Percentiles rank a stretch among this genome's conserved stretches.
These are phyloP conservation scores for Caryopteris hybrid DNA, from an alignment of 305 asterid species.

Conservation along the genomic window DNA sequence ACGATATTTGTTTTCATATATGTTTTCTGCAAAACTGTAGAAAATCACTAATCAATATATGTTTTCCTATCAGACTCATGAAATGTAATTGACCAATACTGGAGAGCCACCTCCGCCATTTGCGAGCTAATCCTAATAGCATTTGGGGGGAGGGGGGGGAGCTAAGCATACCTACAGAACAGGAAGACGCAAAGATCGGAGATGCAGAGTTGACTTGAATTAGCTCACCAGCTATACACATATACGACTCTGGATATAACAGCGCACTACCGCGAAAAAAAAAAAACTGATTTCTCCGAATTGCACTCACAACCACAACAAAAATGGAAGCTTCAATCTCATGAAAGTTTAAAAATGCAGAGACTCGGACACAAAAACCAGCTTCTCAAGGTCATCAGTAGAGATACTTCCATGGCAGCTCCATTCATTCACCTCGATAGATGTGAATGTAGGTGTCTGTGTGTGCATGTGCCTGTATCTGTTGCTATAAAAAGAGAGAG, in stretches of 20 bases:
- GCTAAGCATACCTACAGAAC: constrained; percentile 20
- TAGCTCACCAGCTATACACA: background rate
- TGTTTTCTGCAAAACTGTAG: background rate
- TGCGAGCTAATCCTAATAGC: background rate
- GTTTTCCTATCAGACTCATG: background rate
- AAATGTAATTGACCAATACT: background rate
- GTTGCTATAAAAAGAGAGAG: background rate
- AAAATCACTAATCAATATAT: background rate
- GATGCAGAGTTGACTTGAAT: background rate
- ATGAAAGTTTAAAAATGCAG: background rate
- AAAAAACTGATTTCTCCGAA: background rate
- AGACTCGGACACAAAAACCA: constrained; percentile 1
- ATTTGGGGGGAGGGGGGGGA: background rate
- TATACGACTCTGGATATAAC: background rate
- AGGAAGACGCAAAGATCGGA: background rate
- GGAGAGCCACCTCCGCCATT: background rate
- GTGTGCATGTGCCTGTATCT: background rate
- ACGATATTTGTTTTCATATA: too few species aligned
- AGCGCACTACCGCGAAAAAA: background rate
- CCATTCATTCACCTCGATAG: background rate
- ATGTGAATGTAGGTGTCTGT: background rate
- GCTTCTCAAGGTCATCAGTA: background rate
- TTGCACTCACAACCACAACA: background rate
- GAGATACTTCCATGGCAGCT: background rate
- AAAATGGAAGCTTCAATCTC: constrained; percentile 13